These are phyloP conservation scores for Sporothrix schenckii DNA, from an alignment of 2,329 filamentous ascomycete genomes.

Conservation along the genomic window DNA sequence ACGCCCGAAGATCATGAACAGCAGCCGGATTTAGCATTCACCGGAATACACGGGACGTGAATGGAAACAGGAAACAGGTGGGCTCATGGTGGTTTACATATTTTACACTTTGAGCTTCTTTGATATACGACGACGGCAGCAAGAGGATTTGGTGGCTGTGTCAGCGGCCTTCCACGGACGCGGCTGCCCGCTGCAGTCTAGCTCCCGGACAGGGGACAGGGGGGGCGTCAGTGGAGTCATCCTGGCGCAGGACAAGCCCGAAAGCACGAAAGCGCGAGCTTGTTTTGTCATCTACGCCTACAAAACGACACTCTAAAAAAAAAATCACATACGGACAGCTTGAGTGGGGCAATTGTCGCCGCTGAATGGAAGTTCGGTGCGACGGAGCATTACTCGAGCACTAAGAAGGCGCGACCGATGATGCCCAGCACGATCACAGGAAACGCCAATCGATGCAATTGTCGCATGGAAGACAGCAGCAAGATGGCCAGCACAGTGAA, in stretches of 20 bases:
- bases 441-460: slow-evolving; percentile 22
- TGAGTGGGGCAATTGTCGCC: slow-evolving; percentile 8
- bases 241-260: background rate
- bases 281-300: slow-evolving; percentile 19
- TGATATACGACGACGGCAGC: background rate
- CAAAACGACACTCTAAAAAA: background rate
- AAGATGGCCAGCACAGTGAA: background rate
- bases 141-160: background rate
- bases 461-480: background rate
- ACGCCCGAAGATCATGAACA: background rate
- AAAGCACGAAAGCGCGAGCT: slow-evolving; percentile 29
- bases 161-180: background rate
- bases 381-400: background rate
- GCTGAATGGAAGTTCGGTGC: background rate
- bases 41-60: too few relatives aligned
- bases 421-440: slow-evolving; percentile 18
- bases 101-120: too few relatives aligned
- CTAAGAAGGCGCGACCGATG: slow-evolving; percentile 9
- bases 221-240: background rate
- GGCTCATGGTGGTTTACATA: slow-evolving; percentile 13
- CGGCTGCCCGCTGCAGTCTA: background rate
- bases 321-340: slow-evolving; percentile 12
- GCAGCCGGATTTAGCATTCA: background rate
- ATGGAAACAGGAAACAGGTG: background rate
- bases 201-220: background rate